phyloP scores from a whole-genome alignment of 495 filamentous ascomycete genomes.

The Trichoderma reesei region DNA sequence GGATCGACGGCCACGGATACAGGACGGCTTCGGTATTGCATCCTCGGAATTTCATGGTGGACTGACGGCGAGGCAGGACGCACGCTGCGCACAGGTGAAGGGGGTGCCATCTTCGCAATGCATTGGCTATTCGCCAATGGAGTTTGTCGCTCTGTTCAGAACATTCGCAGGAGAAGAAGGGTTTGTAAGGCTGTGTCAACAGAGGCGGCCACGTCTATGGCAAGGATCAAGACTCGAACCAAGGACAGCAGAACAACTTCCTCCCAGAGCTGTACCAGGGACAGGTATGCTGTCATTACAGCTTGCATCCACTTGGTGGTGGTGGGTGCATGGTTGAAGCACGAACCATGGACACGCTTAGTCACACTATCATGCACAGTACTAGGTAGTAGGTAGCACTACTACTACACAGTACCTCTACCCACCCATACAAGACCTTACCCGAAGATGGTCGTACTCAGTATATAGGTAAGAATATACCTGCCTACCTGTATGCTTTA shows the following conservation, averaged over 20 bases:
- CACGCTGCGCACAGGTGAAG: not conserved
- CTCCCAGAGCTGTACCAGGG: too few relatives aligned
- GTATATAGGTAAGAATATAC: too few relatives aligned
- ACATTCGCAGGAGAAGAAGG: not conserved
- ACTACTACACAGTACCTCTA: too few relatives aligned
- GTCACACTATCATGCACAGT: not conserved
- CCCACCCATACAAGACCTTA: too few relatives aligned
- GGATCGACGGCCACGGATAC: constrained; percentile 82
- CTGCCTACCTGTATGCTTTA: too few relatives aligned
- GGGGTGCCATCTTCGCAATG: not conserved
- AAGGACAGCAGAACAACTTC: not conserved
- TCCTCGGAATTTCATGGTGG: constrained; percentile 18
- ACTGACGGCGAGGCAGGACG: not conserved
- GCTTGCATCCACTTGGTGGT: not conserved
- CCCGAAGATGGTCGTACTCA: too few relatives aligned
- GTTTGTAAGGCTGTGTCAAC: not conserved
- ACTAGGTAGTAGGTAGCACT: too few relatives aligned
- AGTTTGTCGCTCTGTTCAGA: not conserved
- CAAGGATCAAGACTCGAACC: not conserved
- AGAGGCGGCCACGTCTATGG: not conserved
- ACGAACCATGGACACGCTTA: not conserved
- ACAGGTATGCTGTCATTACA: not conserved
- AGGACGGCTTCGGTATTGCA: constrained; percentile 40
- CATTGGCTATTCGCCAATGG: not conserved
- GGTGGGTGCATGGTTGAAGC: not conserved